These are phyloP conservation scores for Graphilbum sp. DNA, from an alignment of 2,329 filamentous ascomycete genomes.

Conservation along the genomic window DNA sequence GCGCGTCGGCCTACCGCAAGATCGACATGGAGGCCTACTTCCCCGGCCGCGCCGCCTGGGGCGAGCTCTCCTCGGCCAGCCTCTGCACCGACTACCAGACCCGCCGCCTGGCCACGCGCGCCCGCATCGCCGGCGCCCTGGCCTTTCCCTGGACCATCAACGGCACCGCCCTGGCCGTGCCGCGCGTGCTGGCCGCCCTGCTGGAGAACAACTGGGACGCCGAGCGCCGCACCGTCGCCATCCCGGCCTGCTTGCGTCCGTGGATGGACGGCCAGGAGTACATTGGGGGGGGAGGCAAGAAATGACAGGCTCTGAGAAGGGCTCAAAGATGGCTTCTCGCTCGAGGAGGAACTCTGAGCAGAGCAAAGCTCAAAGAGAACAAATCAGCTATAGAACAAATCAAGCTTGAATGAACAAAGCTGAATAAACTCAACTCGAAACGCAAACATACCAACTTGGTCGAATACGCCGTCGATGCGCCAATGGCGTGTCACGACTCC, in stretches of 20 bases:
- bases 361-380: too few species aligned
- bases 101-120: slow-evolving; percentile 60
- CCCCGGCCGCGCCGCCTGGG: slow-evolving; percentile 74
- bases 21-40: slow-evolving; percentile 91
- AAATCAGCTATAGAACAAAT: too few species aligned
- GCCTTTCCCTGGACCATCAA: slow-evolving; percentile 82
- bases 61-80: slow-evolving; percentile 80
- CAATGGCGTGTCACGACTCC: too few species aligned
- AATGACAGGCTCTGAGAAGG: too few species aligned
- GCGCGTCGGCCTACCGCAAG: slow-evolving; percentile 75
- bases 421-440: too few species aligned
- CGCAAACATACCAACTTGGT: too few species aligned
- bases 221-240: slow-evolving; percentile 42
- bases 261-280: slow-evolving; percentile 68
- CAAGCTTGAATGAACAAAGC: too few species aligned
- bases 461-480: too few species aligned
- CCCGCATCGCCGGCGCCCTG: slow-evolving; percentile 34
- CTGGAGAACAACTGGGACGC: slow-evolving; percentile 86
- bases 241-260: slow-evolving; percentile 63
- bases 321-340: too few species aligned
- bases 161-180: slow-evolving; percentile 83
- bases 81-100: slow-evolving; percentile 93
- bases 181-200: slow-evolving; percentile 73
- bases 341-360: too few species aligned
- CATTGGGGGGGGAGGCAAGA: slow-evolving; percentile 31